phyloP scores from a whole-genome alignment of 495 filamentous ascomycete genomes.

The Neurospora sp. region DNA sequence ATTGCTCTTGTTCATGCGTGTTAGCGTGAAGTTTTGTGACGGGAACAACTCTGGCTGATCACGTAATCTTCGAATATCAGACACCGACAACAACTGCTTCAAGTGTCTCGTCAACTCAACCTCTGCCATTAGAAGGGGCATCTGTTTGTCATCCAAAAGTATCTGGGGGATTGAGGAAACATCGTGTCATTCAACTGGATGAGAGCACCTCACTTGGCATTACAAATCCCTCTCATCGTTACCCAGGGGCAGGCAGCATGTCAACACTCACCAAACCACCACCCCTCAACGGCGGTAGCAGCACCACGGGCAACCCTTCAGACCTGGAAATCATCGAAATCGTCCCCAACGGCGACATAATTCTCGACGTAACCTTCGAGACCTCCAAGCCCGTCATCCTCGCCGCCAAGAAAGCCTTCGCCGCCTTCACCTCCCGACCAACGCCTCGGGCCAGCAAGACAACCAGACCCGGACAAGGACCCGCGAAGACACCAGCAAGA shows the following conservation, averaged over 20 bases:
- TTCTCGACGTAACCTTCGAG: constrained; percentile 45
- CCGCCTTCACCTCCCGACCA: neutral
- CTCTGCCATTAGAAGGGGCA: no score
- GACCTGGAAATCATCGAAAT: constrained; percentile 30
- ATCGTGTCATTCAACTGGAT: no score
- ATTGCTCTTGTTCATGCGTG: neutral
- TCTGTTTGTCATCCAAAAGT: no score
- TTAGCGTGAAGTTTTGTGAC: neutral
- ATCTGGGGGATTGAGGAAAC: no score
- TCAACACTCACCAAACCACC: neutral
- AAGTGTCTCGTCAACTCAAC: neutral
- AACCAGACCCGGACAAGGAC: constrained; percentile 1
- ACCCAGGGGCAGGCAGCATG: no score
- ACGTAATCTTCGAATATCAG: neutral
- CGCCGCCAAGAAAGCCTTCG: neutral
- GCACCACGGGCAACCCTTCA: neutral
- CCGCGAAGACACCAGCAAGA: constrained; percentile 14
- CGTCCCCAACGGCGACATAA: constrained; percentile 40
- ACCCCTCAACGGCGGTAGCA: neutral
- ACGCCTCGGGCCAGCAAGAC: constrained; percentile 4
- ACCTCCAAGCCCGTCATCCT: constrained; percentile 24
- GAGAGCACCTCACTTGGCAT: no score
- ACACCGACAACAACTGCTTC: neutral
- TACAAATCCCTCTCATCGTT: neutral
- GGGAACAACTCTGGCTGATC: neutral